These are phyloP conservation scores for Suillus alpinus DNA, from an alignment of 768 basidiomycete genomes.

Conservation along the genomic window DNA sequence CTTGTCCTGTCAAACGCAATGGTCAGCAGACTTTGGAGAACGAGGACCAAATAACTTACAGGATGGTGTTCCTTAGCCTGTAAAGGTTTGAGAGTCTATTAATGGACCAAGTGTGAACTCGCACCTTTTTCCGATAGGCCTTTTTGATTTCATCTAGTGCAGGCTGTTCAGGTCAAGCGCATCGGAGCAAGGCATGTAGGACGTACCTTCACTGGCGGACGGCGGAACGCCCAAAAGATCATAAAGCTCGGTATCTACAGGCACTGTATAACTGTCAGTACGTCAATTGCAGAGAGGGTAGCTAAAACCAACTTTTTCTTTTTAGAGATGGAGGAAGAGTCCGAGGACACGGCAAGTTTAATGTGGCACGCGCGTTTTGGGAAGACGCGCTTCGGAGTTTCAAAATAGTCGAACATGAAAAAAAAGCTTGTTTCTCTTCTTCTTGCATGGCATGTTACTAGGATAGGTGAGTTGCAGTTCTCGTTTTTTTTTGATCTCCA, in stretches of 20 bases:
- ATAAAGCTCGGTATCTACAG: slow-evolving; percentile 79
- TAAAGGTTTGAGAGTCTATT: slow-evolving; percentile 15
- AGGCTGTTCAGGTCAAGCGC: slow-evolving; percentile 9
- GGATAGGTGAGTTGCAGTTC: slow-evolving; percentile 18
- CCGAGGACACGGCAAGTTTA: background rate
- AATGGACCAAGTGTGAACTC: slow-evolving; percentile 16
- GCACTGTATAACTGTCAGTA: slow-evolving; percentile 43
- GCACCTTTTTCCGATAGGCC: slow-evolving; percentile 90
- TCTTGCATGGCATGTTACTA: background rate
- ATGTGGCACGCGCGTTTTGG: slow-evolving; percentile 23
- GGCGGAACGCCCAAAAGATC: slow-evolving; percentile 77
- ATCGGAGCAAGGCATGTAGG: slow-evolving; percentile 2
- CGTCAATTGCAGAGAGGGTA: slow-evolving; percentile 9
- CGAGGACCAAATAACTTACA: slow-evolving; percentile 39
- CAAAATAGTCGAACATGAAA: slow-evolving; percentile 12
- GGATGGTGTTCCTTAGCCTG: slow-evolving; percentile 90
- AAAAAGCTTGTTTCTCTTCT: background rate
- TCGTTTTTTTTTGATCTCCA: slow-evolving; percentile 6
- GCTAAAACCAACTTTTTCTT: slow-evolving; percentile 21
- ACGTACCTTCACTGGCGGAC: slow-evolving; percentile 67
- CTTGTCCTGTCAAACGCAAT: slow-evolving; percentile 55
- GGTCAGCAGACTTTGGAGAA: slow-evolving; percentile 3
- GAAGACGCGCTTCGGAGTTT: slow-evolving; percentile 33
- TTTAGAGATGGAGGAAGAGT: slow-evolving; percentile 11
- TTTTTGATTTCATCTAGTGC: slow-evolving; percentile 81